Evolutionary conservation across 768 basidiomycete species (phyloP).

Genomic region (Termitomyces eurrhizus): DNA sequence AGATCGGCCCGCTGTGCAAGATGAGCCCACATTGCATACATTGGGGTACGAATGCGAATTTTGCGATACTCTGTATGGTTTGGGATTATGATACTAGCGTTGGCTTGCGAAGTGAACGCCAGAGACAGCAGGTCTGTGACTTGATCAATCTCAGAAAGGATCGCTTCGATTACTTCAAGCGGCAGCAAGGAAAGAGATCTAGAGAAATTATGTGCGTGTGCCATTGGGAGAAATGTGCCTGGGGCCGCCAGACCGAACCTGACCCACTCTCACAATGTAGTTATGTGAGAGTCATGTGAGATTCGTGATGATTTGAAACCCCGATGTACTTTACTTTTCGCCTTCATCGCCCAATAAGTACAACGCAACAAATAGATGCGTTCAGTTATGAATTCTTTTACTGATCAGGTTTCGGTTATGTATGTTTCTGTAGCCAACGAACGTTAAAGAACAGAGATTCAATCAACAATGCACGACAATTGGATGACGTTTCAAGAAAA

Average conservation of each 20-base stretch:
- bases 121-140: slow-evolving; percentile 40
- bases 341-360: too few relatives aligned
- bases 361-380: too few relatives aligned
- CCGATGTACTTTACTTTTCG: too few relatives aligned
- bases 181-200: slow-evolving; percentile 19
- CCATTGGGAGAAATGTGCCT: background rate
- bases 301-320: too few relatives aligned
- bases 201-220: background rate
- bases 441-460: background rate
- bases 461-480: background rate
- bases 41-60: slow-evolving; percentile 37
- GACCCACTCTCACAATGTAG: background rate
- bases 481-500: background rate
- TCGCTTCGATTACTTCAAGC: slow-evolving; percentile 43
- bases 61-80: slow-evolving; percentile 48
- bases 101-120: slow-evolving; percentile 37
- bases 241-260: background rate
- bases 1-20: slow-evolving; percentile 47
- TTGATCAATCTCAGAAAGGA: slow-evolving; percentile 39
- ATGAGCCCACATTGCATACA: slow-evolving; percentile 44
- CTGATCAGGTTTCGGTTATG: background rate
- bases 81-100: slow-evolving; percentile 36
- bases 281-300: too few relatives aligned
- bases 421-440: background rate
- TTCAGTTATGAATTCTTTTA: too few relatives aligned